Conservation (phyloP, 306 rosid genomes). For the Gastrolobium bilobum region DNA sequence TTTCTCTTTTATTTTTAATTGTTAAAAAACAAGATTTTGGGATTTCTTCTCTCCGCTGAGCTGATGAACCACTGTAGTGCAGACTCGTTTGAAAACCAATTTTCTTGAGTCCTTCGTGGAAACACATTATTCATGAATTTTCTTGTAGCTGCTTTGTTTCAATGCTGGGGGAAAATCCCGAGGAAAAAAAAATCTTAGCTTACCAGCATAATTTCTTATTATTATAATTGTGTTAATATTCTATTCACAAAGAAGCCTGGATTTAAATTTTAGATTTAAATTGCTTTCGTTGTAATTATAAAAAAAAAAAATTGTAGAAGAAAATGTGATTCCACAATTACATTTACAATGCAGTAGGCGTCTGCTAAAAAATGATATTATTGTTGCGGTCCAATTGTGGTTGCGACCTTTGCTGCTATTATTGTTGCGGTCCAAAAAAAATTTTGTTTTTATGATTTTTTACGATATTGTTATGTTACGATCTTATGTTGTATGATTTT, state of each 20-base stretch:
- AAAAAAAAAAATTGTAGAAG: no score
- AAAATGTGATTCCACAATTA: background rate
- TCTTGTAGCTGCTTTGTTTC: background rate
- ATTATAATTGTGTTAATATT: background rate
- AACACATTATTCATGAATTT: background rate
- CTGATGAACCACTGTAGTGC: background rate
- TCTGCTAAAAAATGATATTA: no score
- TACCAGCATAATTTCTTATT: background rate
- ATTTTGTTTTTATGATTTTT: no score
- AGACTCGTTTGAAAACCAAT: background rate
- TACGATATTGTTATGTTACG: no score
- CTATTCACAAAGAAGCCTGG: background rate
- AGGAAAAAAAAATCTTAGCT: background rate
- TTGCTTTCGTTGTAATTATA: no score
- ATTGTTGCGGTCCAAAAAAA: no score
- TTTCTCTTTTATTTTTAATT: background rate
- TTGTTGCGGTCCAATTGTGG: no score
- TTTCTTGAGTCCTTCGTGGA: no score
- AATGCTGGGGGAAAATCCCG: constrained; percentile 1
- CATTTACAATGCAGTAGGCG: background rate
- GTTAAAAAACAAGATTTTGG: background rate
- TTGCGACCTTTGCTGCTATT: no score
- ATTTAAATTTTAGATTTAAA: no score
- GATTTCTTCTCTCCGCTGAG: background rate
- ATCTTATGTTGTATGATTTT: no score